phyloP scores from a whole-genome alignment of 441 rosid genomes.

The Daphne laureola region DNA sequence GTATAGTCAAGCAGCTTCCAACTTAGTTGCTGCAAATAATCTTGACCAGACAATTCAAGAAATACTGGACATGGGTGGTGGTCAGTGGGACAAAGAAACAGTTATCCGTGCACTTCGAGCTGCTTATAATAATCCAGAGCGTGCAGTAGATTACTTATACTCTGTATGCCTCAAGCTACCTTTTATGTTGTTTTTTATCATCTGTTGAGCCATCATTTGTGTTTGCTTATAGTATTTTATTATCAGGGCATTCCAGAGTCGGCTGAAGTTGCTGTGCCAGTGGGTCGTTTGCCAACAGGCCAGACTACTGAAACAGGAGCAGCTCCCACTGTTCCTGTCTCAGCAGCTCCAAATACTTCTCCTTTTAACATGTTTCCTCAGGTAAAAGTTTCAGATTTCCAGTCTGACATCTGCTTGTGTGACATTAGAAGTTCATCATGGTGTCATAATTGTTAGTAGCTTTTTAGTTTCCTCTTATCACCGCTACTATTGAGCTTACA shows the following conservation, averaged over 20 bases:
- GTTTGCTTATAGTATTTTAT: constrained; percentile 17
- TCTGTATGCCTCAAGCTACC: constrained; percentile 40
- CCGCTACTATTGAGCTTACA: background rate
- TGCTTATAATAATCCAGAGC: constrained; percentile 92
- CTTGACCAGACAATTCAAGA: constrained; percentile 78
- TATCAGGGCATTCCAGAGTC: constrained; percentile 91
- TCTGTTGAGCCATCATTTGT: constrained; percentile 3
- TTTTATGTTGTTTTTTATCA: constrained; percentile 1
- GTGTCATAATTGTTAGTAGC: background rate
- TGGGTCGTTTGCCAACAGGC: constrained; percentile 34
- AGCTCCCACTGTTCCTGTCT: constrained; percentile 37
- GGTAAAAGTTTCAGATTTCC: constrained; percentile 34
- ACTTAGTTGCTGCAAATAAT: constrained; percentile 57
- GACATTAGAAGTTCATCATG: too few species aligned
- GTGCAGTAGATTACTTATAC: constrained; percentile 94
- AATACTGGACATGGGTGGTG: constrained; percentile 94
- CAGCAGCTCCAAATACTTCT: constrained; percentile 83
- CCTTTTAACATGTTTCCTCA: constrained; percentile 96
- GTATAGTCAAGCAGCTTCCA: constrained; percentile 80
- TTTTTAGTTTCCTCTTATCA: background rate
- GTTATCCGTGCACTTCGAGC: constrained; percentile 90
- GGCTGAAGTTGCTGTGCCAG: constrained; percentile 70
- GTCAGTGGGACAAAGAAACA: constrained; percentile 91
- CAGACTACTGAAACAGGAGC: constrained; percentile 53
- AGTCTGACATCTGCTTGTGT: constrained; percentile 4